Evolutionary conservation across 2,329 filamentous ascomycete genomes (phyloP).

Genomic region (Sarocladium oryzae): DNA sequence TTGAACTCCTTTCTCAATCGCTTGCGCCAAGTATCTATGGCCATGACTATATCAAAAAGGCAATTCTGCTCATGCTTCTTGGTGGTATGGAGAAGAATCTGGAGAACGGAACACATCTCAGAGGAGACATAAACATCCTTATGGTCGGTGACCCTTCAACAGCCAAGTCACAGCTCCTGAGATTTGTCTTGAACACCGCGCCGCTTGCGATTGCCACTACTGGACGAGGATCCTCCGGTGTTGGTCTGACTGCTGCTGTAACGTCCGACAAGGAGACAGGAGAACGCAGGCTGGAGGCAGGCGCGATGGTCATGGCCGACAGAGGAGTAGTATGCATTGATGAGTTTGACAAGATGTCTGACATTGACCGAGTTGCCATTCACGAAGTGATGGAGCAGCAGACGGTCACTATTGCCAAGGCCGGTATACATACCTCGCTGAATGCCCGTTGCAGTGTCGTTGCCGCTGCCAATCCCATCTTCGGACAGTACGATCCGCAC

Average conservation of each 20-base stretch:
- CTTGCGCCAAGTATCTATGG: constrained; percentile 95
- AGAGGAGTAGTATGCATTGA: constrained; percentile 98
- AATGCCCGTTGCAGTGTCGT: constrained; percentile 96
- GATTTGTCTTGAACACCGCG: constrained; percentile 95
- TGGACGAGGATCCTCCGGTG: constrained; percentile 90
- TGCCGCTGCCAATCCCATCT: constrained; percentile 94
- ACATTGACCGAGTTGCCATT: constrained; percentile 94
- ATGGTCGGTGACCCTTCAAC: constrained; percentile 99
- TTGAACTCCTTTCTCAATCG: constrained; percentile 88
- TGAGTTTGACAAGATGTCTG: constrained; percentile 99
- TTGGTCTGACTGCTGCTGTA: constrained; percentile 94
- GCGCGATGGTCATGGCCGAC: constrained; percentile 97
- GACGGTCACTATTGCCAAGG: constrained; percentile 97
- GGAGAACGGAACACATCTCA: constrained; percentile 93
- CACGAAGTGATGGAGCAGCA: constrained; percentile 99
- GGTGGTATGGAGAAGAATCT: constrained; percentile 98
- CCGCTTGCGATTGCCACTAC: constrained; percentile 95
- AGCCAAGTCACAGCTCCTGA: constrained; percentile 94
- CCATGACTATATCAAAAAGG: constrained; percentile 96
- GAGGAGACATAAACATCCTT: constrained; percentile 97
- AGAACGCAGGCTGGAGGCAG: constrained; percentile 87
- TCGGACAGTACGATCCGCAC: constrained; percentile 96
- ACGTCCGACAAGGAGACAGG: constrained; percentile 97
- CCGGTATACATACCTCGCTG: constrained; percentile 93
- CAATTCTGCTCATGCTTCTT: constrained; percentile 88